Conservation (phyloP, 495 filamentous ascomycete genomes). For the Venustampulla echinocandica region DNA sequence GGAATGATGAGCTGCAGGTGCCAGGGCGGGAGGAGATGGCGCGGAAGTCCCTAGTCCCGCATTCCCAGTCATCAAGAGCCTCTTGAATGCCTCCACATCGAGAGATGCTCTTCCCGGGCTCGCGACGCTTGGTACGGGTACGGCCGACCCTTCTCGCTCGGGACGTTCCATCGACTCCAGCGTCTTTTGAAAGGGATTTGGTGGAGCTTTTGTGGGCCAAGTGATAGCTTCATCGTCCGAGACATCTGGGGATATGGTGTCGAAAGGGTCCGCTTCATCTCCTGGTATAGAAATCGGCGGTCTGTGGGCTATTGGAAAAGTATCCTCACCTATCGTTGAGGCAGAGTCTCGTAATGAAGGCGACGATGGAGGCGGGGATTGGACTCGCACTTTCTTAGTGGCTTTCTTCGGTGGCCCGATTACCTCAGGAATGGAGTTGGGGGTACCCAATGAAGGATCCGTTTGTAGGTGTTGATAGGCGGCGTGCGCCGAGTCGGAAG, state of each 20-base stretch:
- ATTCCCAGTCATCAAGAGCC: conserved; percentile 51
- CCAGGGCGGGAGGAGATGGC: conserved; percentile 1
- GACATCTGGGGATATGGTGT: conserved; percentile 11
- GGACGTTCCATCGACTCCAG: conserved; percentile 34
- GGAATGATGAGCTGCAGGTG: conserved; percentile 8
- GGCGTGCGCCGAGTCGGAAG: conserved; percentile 1
- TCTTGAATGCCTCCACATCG: conserved; percentile 55
- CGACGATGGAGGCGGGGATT: conserved; percentile 45
- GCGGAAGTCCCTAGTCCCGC: conserved; percentile 24
- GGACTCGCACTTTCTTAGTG: conserved; percentile 46
- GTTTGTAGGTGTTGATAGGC: conserved; percentile 9
- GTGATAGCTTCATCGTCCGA: conserved; percentile 13
- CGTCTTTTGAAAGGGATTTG: conserved; percentile 44
- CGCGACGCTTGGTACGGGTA: conserved; percentile 11
- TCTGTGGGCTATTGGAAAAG: conserved; percentile 24
- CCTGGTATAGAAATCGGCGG: conserved; percentile 22
- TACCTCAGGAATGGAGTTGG: not conserved
- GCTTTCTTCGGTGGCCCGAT: conserved; percentile 27
- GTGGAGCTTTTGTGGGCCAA: conserved; percentile 23
- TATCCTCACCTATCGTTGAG: conserved; percentile 22
- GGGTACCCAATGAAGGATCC: no score
- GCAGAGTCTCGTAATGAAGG: conserved; percentile 29
- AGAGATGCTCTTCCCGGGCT: conserved; percentile 33
- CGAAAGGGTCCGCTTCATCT: conserved; percentile 21
- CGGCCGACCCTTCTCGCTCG: conserved; percentile 19